Evolutionary conservation across 495 filamentous ascomycete species (phyloP), one percentile per base, ranked within the genome.

Genomic region (Xylaria telfairii): DNA sequence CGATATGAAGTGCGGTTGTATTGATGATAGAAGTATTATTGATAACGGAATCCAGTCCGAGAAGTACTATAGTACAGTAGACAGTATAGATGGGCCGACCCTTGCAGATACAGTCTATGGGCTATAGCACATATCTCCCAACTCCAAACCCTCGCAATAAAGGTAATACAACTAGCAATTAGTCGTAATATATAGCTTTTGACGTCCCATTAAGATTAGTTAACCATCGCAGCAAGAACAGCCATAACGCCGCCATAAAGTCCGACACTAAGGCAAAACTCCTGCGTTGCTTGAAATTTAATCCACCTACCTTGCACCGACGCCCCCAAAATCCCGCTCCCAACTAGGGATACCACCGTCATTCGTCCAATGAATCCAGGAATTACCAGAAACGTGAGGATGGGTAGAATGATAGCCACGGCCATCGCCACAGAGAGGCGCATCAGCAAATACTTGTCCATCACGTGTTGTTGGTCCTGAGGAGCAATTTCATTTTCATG

Each of bases 371-470:
- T 77, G 71, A 89, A 88, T 26, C 86, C 84, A 0, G 84, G 85
- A 39, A 86, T 84, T 3, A 86, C 72, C 4, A 77, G 75, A 76
- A 91, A 92, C 5, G 88, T 87, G 34, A 92, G 75, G 21, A 92
- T 83, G 0, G 89, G 89, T 10, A 90, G 74, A 8, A 90, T 79
- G 13, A 90, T 77, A 0, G 87, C 83, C 4, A 86, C 83, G 0
- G 88, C 85, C 17, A 88, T 79, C 30, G 88, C 86, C 64, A 87
- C 76, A 10, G 87, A 86, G 10, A 89, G 69, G 10, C 73, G 72
- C 75, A 76, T 79, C 10, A 77, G 57, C 7, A 71, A 65, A 19
- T 66, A 41, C 15, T 54, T 67, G 44, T 21, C 65, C 19, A 13
- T 21, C n/a, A 6, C 30, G 30, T 26, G 39, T 5, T 56, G 34